A percentile compares a stretch with the other conserved stretches of the same genome.
Conservation (phyloP, 352 stramenopile genomes). For the Globisporangium paddicum region DNA sequence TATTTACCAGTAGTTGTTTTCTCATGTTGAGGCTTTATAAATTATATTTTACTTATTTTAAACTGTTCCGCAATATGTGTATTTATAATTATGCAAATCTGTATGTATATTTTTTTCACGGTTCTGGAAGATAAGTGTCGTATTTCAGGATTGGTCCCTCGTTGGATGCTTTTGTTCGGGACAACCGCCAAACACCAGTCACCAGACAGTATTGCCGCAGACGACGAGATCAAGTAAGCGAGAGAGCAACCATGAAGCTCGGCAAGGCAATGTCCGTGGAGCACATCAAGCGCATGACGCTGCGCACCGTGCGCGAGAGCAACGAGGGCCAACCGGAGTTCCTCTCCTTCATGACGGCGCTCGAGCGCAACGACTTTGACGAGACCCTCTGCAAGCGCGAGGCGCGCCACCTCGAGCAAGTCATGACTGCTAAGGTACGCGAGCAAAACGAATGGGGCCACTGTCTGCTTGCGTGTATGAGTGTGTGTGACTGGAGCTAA, state of each 20-base stretch:
- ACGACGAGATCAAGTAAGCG: slow-evolving; percentile 1
- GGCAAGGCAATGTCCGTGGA: slow-evolving; percentile 73
- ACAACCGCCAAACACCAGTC: slow-evolving; percentile 12
- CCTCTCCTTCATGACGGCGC: slow-evolving; percentile 74
- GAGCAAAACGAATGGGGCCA: not conserved
- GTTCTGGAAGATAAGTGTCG: not conserved
- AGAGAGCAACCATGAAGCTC: slow-evolving; percentile 61
- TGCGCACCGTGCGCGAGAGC: slow-evolving; percentile 76
- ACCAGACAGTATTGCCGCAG: slow-evolving; percentile 3
- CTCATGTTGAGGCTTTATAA: too few relatives aligned
- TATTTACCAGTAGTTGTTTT: too few relatives aligned
- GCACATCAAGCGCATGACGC: slow-evolving; percentile 90
- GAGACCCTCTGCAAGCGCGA: slow-evolving; percentile 81
- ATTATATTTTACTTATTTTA: too few relatives aligned
- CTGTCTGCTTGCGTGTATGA: not conserved
- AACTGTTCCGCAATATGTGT: too few relatives aligned
- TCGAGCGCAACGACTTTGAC: slow-evolving; percentile 83
- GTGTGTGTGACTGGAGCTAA: not conserved
- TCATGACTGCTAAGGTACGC: slow-evolving; percentile 67
- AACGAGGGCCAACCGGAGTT: slow-evolving; percentile 79
- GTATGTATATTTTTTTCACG: not conserved
- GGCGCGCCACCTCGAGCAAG: slow-evolving; percentile 67
- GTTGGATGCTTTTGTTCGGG: not conserved
- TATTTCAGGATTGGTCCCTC: not conserved
- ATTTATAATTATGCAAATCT: too few relatives aligned